Evolutionary conservation across 202 grass and related monocot species (phyloP).

Genomic region (Saccharum hybrid): DNA sequence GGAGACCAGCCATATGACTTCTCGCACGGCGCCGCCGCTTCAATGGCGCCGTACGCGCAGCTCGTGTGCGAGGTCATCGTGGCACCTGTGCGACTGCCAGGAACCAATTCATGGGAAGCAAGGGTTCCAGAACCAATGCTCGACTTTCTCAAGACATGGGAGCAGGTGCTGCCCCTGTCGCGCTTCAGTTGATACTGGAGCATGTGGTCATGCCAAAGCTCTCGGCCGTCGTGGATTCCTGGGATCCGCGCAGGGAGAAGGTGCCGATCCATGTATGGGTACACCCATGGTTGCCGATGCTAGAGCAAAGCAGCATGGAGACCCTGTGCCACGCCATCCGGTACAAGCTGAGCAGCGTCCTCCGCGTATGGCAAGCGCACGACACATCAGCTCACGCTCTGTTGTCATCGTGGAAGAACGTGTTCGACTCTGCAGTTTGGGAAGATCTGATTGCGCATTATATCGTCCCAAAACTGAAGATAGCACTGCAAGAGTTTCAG

Average conservation of each 20-base stretch:
- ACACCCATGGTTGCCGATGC: constrained; percentile 76
- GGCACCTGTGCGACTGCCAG: constrained; percentile 57
- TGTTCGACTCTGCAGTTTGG: constrained; percentile 68
- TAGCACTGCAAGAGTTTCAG: constrained; percentile 71
- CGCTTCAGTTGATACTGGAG: constrained; percentile 67
- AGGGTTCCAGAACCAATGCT: constrained; percentile 83
- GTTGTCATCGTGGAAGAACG: constrained; percentile 78
- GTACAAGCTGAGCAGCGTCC: constrained; percentile 72
- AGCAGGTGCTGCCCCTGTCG: constrained; percentile 58
- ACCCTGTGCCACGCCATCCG: constrained; percentile 64
- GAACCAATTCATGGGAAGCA: constrained; percentile 74
- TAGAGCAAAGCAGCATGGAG: constrained; percentile 61
- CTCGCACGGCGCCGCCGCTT: constrained; percentile 48
- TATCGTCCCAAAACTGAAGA: constrained; percentile 70
- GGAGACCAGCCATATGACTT: constrained; percentile 59
- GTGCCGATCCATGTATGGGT: constrained; percentile 71
- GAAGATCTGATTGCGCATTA: constrained; percentile 61
- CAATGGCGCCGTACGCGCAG: constrained; percentile 62
- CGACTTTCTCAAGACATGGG: constrained; percentile 58
- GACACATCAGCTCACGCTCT: constrained; percentile 70
- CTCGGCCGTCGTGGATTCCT: constrained; percentile 64
- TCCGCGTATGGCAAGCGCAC: constrained; percentile 68
- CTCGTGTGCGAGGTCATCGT: constrained; percentile 70
- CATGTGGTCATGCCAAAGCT: constrained; percentile 77
- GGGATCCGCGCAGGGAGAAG: constrained; percentile 56